Evolutionary conservation across 768 basidiomycete species (phyloP).

Genomic region (Pluteus cervinus): DNA sequence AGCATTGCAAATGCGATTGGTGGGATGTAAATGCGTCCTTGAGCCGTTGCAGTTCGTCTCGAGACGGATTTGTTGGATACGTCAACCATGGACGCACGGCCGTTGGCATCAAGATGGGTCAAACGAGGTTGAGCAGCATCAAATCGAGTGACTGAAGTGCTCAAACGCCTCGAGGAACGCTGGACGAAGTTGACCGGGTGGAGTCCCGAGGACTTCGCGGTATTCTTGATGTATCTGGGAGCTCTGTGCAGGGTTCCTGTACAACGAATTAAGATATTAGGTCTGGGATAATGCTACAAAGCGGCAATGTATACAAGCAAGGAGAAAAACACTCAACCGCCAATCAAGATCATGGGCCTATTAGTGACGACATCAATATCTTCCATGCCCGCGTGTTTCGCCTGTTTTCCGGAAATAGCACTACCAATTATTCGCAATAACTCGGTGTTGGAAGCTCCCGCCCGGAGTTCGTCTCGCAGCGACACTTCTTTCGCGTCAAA

Average conservation of each 20-base stretch:
- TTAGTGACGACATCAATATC: conserved; percentile 71
- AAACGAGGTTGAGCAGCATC: conserved; percentile 30
- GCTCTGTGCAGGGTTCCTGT: no score
- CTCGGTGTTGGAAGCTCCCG: conserved; percentile 56
- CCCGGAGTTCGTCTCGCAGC: conserved; percentile 67
- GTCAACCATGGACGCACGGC: conserved; percentile 81
- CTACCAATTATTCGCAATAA: conserved; percentile 53
- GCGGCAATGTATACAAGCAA: conserved; percentile 17
- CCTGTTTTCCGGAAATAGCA: conserved; percentile 69
- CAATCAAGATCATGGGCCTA: conserved; percentile 89
- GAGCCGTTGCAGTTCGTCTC: conserved; percentile 66
- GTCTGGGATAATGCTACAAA: no score
- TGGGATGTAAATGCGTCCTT: conserved; percentile 67
- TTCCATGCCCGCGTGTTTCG: conserved; percentile 83
- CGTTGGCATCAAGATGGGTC: conserved; percentile 69
- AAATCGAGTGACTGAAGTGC: no score
- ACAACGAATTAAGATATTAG: no score
- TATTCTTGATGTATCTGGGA: no score
- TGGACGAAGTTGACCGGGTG: no score
- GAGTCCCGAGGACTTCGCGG: no score
- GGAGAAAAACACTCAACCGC: conserved; percentile 67
- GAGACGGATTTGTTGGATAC: conserved; percentile 59
- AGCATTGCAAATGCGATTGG: conserved; percentile 59
- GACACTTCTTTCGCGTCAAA: conserved; percentile 85
- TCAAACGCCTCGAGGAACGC: no score